Conservation (phyloP, 1,284 basidiomycete genomes). For the Ustilago tritici region DNA sequence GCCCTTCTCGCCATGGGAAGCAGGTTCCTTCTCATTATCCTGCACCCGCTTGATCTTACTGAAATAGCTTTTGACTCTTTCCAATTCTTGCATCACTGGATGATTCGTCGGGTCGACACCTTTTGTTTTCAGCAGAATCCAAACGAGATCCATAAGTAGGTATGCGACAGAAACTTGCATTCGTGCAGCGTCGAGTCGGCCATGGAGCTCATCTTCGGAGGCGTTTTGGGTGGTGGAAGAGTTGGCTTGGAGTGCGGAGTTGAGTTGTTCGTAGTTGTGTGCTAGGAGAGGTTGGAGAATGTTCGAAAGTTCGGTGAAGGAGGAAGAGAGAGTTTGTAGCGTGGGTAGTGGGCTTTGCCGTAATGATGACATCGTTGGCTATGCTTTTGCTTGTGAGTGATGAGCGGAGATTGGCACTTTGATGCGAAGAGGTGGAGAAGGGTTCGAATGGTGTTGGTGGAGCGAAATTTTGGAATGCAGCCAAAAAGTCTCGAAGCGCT, state of each 20-base stretch:
- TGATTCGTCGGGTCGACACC: constrained; percentile 54
- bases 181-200: constrained; percentile 55
- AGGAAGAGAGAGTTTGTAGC: constrained; percentile 25
- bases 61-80: constrained; percentile 61
- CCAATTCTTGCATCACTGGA: constrained; percentile 55
- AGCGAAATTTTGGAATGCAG: constrained; percentile 25
- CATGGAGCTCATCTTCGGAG: constrained; percentile 39
- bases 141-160: constrained; percentile 58
- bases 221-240: background rate
- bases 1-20: constrained; percentile 5
- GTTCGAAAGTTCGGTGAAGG: constrained; percentile 28
- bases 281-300: constrained; percentile 35
- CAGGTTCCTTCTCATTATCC: constrained; percentile 27
- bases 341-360: constrained; percentile 42
- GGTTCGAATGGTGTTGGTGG: constrained; percentile 16
- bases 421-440: background rate
- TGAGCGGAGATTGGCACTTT: background rate
- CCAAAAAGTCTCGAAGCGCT: constrained; percentile 3
- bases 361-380: constrained; percentile 42
- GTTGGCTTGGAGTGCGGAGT: constrained; percentile 33
- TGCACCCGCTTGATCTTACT: constrained; percentile 55
- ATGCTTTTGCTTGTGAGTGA: constrained; percentile 1
- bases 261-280: constrained; percentile 35
- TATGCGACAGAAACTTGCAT: constrained; percentile 56
- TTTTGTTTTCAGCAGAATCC: constrained; percentile 60